phyloP scores from a whole-genome alignment of 2,329 filamentous ascomycete genomes.

The Cordyceps cicadae region DNA sequence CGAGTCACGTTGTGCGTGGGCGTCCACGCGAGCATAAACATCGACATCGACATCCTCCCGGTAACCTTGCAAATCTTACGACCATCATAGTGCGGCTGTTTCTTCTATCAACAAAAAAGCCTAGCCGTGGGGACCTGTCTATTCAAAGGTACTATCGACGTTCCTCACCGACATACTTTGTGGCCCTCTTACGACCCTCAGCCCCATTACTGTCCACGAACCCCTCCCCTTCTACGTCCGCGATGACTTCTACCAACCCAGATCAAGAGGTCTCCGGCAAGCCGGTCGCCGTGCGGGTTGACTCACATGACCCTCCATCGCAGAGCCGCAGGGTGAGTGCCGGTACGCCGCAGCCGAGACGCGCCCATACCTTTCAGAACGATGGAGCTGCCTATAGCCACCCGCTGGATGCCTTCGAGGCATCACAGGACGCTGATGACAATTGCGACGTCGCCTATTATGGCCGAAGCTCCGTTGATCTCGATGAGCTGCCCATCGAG shows the following conservation, averaged over 20 bases:
- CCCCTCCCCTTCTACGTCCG: neutral
- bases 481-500: conserved; percentile 90
- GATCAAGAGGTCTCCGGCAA: neutral
- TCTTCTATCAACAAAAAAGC: neutral
- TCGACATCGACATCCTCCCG: neutral
- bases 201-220: too few species aligned
- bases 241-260: conserved; percentile 4
- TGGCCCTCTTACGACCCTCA: neutral
- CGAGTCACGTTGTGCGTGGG: neutral
- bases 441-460: conserved; percentile 39
- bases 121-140: neutral
- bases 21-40: neutral
- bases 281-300: neutral
- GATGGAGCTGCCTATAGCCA: conserved; percentile 19
- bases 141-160: neutral
- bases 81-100: neutral
- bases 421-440: conserved; percentile 28
- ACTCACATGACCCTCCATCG: neutral
- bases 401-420: conserved; percentile 42
- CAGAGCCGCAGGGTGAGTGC: conserved; percentile 23
- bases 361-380: conserved; percentile 40
- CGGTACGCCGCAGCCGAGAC: conserved; percentile 29
- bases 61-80: neutral
- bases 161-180: neutral
- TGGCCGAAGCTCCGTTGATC: conserved; percentile 54